Base-by-base conservation (phyloP, 2,329 filamentous ascomycete genomes). In the Neopestalotiopsis rosae region DNA sequence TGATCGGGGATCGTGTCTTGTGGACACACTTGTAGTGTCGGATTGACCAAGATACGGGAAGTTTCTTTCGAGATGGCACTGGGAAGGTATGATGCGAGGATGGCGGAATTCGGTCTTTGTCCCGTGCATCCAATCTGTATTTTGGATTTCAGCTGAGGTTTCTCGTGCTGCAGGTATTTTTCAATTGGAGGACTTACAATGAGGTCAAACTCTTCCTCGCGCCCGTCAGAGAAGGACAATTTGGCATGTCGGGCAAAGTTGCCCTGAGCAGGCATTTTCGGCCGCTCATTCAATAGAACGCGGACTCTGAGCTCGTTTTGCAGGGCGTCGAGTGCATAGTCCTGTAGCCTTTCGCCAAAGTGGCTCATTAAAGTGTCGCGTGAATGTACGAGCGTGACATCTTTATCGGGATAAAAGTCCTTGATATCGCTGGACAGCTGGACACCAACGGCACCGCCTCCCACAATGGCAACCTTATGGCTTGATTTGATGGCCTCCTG, bases 401-500 rank as follows among this genome's bases (percentile, higher is more conserved):
- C 74, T 70, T 87, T 87, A 4, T 81, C 78, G 0, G 83, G 83
- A 72, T 82, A 85, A 1, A 80, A 74, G 13, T 78, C 78, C 72
- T 86, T 86, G 42, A 84, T 81, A 73, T 88, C 86, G 1, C 80
- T 78, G 0, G 84, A 83, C 62, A 87, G 74, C 73, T 87, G 81
- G 0, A 87, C 81, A 1, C 86, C 85, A 0, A 86, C 85, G 2
- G 85, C 81, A 1, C 85, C 85, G 4, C 81, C 84, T 5, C 85
- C 85, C 3, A 83, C 69, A 20, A 82, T 69, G 3, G 78, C 78
- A 56, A 82, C 74, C 38, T 69, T 71, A 5, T 68, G 69, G 24
- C 74, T 72, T 24, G 68, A 64, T n/a, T 63, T 68, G 30, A 84
- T 76, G 30, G 14, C 32, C 3, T 62, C 13, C n/a, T 62, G 59